Percentiles rank a stretch among this genome's conserved stretches.
These are phyloP conservation scores for Vanrija sp. DNA, from an alignment of 1,284 basidiomycete genomes.

Conservation along the genomic window DNA sequence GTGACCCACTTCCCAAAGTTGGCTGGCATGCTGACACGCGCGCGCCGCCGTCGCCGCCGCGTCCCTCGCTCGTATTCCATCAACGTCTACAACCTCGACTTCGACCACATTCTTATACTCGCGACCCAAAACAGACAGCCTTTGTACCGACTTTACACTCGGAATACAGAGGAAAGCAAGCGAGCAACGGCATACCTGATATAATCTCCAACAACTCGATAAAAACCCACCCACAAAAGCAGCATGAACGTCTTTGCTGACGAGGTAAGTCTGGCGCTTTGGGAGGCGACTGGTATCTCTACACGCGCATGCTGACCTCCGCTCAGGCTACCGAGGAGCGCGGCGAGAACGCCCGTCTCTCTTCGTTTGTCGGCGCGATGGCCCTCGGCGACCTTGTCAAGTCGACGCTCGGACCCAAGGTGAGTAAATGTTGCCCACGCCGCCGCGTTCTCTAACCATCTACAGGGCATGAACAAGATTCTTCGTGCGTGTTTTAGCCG, in stretches of 20 bases:
- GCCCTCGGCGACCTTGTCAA: slow-evolving; percentile 97
- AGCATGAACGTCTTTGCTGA: slow-evolving; percentile 50
- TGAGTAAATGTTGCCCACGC: slow-evolving; percentile 34
- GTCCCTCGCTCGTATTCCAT: neutral
- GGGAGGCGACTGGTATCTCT: neutral
- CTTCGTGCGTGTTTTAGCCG: slow-evolving; percentile 27
- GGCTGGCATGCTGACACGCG: too few species aligned
- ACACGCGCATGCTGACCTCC: neutral
- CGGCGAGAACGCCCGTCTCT: slow-evolving; percentile 97
- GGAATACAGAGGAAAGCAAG: neutral
- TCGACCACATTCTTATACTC: slow-evolving; percentile 6
- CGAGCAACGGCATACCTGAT: neutral
- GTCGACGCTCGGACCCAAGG: slow-evolving; percentile 95
- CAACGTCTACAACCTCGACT: slow-evolving; percentile 1
- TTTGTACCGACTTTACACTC: neutral
- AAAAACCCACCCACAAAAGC: slow-evolving; percentile 6
- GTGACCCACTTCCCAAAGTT: too few species aligned
- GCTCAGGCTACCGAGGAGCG: slow-evolving; percentile 88
- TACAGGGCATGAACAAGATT: slow-evolving; percentile 54
- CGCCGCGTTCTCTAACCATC: neutral
- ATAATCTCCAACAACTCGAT: neutral
- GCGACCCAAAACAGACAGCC: neutral
- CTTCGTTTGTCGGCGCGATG: slow-evolving; percentile 94
- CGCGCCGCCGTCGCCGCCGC: neutral
- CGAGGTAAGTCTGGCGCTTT: slow-evolving; percentile 34